Base-by-base conservation (phyloP, 1,284 basidiomycete genomes). In the Leucoagaricus sp. region DNA sequence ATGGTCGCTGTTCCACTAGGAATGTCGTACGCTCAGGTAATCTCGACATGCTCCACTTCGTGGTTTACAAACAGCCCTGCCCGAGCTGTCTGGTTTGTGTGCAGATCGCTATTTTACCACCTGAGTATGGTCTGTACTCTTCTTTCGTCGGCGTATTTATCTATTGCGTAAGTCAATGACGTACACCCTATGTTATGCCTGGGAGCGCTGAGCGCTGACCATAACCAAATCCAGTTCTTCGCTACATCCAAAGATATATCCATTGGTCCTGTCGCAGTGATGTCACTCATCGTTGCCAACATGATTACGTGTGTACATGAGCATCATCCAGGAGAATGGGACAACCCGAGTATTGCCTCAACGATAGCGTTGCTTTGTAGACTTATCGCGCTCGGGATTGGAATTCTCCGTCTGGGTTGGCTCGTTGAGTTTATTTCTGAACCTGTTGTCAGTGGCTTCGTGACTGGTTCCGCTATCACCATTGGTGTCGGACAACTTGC, bases 241-340 rank as follows among this genome's bases (percentile, higher is more conserved):
- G 95, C 94, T 26, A 97, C 94, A 0, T 94, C 93, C 41, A 97
- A 97, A 72, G 95, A 98, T 76, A 91, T 96, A 33, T 93, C 93
- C 10, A 97, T 98, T 63, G 95, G 95, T 50, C 95, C 95, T 2
- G 95, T 96, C 61, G 96, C 96, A 15, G 96, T 99, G 72, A 97
- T 98, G 94, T 96, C 93, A 6, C 84, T 97, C 53, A 91, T 93
- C 33, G 87, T 89, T n/a, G 83, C 92, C 13, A 86, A 92, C 67
- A 87, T 96, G 60, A 90, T 97, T 68, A 75, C 78, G 25, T 72
- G 82, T 41, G 85, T 96, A 49, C 68, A 89, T 34, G 63, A 73
- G 0, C 64, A 66, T 4, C 75, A 85, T 64, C 85, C 82, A 1
- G 70, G 75, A 25, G 67, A 77, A 64, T 95, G 85, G 82, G 65